Conservation (phyloP, 305 asterid species). For the Fraxinus sp. region DNA sequence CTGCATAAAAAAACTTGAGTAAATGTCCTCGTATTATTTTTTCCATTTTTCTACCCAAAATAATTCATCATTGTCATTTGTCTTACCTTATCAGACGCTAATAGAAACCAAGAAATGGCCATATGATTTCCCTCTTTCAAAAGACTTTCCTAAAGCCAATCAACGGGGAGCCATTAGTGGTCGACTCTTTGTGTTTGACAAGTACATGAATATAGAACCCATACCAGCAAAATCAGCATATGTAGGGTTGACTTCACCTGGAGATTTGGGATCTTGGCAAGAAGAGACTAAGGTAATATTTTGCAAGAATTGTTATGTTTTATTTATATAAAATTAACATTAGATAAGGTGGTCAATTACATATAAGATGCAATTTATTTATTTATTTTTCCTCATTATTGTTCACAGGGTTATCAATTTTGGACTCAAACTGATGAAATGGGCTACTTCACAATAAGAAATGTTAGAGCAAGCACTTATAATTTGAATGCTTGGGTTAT, state of each 20-base stretch:
- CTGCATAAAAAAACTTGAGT: no score
- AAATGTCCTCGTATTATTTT: no score
- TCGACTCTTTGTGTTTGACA: slow-evolving; percentile 45
- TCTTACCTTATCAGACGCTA: slow-evolving; percentile 30
- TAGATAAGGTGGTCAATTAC: background rate
- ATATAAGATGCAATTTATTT: background rate
- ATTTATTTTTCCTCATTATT: background rate
- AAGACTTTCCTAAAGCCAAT: slow-evolving; percentile 34
- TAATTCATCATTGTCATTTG: background rate
- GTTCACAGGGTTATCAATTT: slow-evolving; percentile 72
- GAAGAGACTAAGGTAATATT: slow-evolving; percentile 46
- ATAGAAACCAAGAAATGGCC: slow-evolving; percentile 59
- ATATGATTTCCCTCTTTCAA: slow-evolving; percentile 49
- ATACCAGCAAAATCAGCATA: slow-evolving; percentile 47
- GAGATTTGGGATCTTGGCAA: slow-evolving; percentile 53
- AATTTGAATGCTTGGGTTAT: slow-evolving; percentile 70
- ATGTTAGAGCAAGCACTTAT: slow-evolving; percentile 46
- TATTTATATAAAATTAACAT: background rate
- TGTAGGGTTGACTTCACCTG: slow-evolving; percentile 61
- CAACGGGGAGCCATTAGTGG: slow-evolving; percentile 48
- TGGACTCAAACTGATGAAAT: slow-evolving; percentile 52
- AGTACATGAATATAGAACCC: slow-evolving; percentile 19
- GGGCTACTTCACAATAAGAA: slow-evolving; percentile 48
- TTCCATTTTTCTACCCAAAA: background rate
- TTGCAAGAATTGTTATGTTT: background rate